Conservation (phyloP, 352 stramenopile genomes). For the Globisporangium nunn region DNA sequence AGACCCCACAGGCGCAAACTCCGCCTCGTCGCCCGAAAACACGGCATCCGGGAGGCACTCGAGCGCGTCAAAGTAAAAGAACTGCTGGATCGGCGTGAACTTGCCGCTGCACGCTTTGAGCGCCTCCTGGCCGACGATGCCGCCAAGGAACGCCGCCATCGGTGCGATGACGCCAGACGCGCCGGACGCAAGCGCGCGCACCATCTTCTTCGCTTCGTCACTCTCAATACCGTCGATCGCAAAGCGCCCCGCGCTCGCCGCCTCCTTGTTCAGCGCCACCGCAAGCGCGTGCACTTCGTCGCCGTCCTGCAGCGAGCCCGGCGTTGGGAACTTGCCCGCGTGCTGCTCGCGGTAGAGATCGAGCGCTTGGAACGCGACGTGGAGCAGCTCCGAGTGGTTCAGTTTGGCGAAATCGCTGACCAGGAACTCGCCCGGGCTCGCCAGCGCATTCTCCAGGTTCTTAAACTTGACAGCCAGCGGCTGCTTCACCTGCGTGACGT, state of each 20-base stretch:
- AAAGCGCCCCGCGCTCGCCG: conserved; percentile 57
- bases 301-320: conserved; percentile 81
- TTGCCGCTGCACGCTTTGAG: conserved; percentile 98
- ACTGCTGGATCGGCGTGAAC: conserved; percentile 98
- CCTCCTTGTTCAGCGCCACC: conserved; percentile 64
- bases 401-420: conserved; percentile 98
- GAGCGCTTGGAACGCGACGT: conserved; percentile 87
- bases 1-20: conserved; percentile 59
- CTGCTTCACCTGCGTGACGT: conserved; percentile 95
- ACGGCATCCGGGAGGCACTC: conserved; percentile 92
- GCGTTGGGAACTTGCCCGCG: conserved; percentile 71
- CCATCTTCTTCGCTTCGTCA: conserved; percentile 64
- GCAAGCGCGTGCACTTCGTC: conserved; percentile 84
- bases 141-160: conserved; percentile 96
- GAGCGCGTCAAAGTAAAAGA: conserved; percentile 98
- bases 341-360: conserved; percentile 80
- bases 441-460: conserved; percentile 78
- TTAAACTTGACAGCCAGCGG: conserved; percentile 92
- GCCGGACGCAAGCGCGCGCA: conserved; percentile 80
- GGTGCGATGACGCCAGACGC: conserved; percentile 90
- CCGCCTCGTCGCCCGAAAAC: conserved; percentile 26
- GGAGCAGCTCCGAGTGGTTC: conserved; percentile 86
- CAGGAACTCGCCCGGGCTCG: conserved; percentile 92
- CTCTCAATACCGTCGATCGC: conserved; percentile 52
- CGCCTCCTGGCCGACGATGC: conserved; percentile 96